These are phyloP conservation scores for Vaccinium corymbosum DNA, from an alignment of 148 eudicot species.

Conservation along the genomic window DNA sequence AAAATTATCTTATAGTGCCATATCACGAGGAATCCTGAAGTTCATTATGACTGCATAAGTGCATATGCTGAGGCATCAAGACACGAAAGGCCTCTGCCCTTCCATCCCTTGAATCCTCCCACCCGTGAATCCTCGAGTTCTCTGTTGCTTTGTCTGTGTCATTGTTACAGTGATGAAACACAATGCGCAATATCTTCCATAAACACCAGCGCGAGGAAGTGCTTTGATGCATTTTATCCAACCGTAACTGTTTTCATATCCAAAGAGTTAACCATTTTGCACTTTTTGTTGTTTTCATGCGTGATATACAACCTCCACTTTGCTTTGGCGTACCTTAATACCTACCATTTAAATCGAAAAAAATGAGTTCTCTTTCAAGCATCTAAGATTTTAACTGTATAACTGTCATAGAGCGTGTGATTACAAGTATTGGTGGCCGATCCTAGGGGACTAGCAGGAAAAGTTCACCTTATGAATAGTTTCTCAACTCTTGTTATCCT, in stretches of 20 bases:
- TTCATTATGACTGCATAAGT: neutral
- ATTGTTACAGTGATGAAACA: neutral
- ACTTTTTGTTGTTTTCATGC: neutral
- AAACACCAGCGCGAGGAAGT: neutral
- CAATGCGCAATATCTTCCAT: neutral
- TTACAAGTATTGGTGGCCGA: neutral
- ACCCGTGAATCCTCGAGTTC: neutral
- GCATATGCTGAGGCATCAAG: slow-evolving; percentile 10
- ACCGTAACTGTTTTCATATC: neutral
- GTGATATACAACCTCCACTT: neutral
- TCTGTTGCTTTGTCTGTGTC: neutral
- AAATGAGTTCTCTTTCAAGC: neutral
- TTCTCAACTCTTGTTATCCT: neutral
- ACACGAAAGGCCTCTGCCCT: neutral
- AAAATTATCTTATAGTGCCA: neutral
- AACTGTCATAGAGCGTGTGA: neutral
- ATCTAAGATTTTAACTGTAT: neutral
- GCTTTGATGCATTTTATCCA: neutral
- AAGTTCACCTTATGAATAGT: neutral
- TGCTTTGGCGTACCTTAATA: neutral
- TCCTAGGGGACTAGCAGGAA: neutral
- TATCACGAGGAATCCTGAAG: neutral
- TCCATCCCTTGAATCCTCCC: too few species aligned
- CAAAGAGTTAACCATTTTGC: neutral
- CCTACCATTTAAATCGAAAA: neutral